Base-by-base conservation (phyloP, 2,329 filamentous ascomycete genomes). In the Tolypocladium pustulatum region DNA sequence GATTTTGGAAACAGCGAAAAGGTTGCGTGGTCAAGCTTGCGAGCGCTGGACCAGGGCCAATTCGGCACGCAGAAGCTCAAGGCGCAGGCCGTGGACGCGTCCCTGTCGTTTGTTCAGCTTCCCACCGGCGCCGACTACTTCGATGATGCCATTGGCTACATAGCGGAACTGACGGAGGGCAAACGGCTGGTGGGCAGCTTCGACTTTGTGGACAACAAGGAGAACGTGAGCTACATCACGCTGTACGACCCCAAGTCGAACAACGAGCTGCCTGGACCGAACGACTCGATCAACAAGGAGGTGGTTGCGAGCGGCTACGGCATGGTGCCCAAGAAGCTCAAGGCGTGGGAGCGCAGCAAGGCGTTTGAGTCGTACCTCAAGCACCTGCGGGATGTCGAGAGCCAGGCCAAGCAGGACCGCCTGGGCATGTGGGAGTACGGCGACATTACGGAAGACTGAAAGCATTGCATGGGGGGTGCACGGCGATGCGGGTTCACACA, bases 371-470 rank as follows among this genome's bases (percentile, higher is more conserved):
- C 89, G 38, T 84, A 91, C 51, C 75, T 96, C 62, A 83, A 85
- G 72, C 83, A 83, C 65, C 76, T 97, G 61, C 86, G 83, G 68
- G 82, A 88, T 72, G 83, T 88, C 56, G 88, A 96, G 78, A 79
- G 81, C 40, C 80, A 87, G 72, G 93, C 93, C 5, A 96, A 95
- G 82, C 78, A 83, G 58, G 85, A 86, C 59, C 84, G 91, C 62
- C 80, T 85, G 64, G 94, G 94, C 51, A 94, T 96, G 83, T 99
- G 93, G 92, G 94, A 99, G 81, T 99, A 97, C 74, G 94, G 94
- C 65, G 94, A 97, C 72, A 81, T 96, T 69, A 96, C 91, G 17
- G 92, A 96, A 77, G 91, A 96, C 69, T 91, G 85, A 34, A 34
- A 22, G 20, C 41, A 2, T 25, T 25, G 22, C 7, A 41, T 7